Percentiles rank a stretch among this genome's conserved stretches.
Conservation (phyloP, 2,329 filamentous ascomycete species). For the Ophiobolus disseminans region DNA sequence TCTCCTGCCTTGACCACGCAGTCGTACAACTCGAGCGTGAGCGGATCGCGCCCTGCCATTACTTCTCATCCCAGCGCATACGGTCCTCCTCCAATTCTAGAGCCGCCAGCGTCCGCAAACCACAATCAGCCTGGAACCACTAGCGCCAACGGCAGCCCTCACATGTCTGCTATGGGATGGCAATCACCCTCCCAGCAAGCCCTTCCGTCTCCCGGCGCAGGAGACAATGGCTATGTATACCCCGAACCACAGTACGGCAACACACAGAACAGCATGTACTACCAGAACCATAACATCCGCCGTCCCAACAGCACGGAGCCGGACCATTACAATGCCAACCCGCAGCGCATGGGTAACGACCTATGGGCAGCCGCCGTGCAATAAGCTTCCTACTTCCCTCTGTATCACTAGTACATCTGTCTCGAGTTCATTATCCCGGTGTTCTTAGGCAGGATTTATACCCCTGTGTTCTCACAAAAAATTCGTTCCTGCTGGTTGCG, state of each 20-base stretch:
- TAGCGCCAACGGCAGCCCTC: conserved; percentile 83
- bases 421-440: conserved; percentile 44
- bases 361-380: conserved; percentile 54
- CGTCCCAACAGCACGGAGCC: conserved; percentile 76
- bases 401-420: conserved; percentile 43
- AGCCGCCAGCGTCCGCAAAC: conserved; percentile 79
- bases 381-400: conserved; percentile 32
- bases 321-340: conserved; percentile 57
- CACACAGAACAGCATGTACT: conserved; percentile 71
- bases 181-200: conserved; percentile 80
- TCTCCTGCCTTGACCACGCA: conserved; percentile 70
- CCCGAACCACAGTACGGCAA: conserved; percentile 73
- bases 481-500: conserved; percentile 37
- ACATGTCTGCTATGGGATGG: conserved; percentile 84
- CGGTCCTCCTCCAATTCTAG: conserved; percentile 82
- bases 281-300: conserved; percentile 72
- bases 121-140: conserved; percentile 66
- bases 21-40: conserved; percentile 64
- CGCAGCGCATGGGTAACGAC: conserved; percentile 46
- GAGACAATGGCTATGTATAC: conserved; percentile 78
- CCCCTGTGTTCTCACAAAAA: conserved; percentile 50
- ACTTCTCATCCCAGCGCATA: conserved; percentile 88
- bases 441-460: conserved; percentile 50
- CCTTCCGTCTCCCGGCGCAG: conserved; percentile 73
- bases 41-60: conserved; percentile 62